These are phyloP conservation scores for Penicillium decumbens DNA, from an alignment of 2,329 filamentous ascomycete species.

Conservation along the genomic window DNA sequence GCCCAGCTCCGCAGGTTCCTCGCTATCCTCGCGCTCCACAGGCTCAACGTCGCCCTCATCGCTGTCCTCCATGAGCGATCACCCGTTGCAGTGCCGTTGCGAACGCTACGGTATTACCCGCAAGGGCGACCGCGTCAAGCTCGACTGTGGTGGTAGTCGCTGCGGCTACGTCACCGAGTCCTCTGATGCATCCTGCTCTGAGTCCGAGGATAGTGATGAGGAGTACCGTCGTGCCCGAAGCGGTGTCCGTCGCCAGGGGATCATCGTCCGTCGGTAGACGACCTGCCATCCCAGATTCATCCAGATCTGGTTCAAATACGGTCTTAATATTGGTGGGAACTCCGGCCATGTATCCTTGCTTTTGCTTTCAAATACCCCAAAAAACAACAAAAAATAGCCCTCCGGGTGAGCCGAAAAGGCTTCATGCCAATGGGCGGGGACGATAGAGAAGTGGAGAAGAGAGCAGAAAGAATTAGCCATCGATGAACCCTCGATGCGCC, in stretches of 20 bases:
- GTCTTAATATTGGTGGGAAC: constrained; percentile 3
- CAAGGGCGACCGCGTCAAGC: constrained; percentile 85
- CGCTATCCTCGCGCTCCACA: constrained; percentile 68
- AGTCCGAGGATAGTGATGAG: constrained; percentile 41
- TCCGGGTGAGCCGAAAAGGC: background rate
- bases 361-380: constrained; percentile 4
- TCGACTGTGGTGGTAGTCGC: constrained; percentile 86
- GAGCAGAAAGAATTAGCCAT: constrained; percentile 7
- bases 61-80: constrained; percentile 63
- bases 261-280: constrained; percentile 38
- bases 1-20: constrained; percentile 60
- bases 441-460: constrained; percentile 1
- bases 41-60: constrained; percentile 52
- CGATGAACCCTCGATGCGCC: constrained; percentile 17
- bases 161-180: constrained; percentile 69
- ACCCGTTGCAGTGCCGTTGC: constrained; percentile 70
- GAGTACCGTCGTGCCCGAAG: constrained; percentile 37
- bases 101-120: constrained; percentile 96
- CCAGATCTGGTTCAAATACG: background rate
- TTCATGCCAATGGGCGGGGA: constrained; percentile 15
- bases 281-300: background rate
- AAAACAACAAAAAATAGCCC: constrained; percentile 15
- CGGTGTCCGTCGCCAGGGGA: constrained; percentile 35
- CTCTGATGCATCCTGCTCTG: constrained; percentile 66
- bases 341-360: constrained; percentile 10